Evolutionary conservation across 805 yeast species (phyloP), one percentile per base, ranked within the genome.

Genomic region (Torulaspora microellipsoides): DNA sequence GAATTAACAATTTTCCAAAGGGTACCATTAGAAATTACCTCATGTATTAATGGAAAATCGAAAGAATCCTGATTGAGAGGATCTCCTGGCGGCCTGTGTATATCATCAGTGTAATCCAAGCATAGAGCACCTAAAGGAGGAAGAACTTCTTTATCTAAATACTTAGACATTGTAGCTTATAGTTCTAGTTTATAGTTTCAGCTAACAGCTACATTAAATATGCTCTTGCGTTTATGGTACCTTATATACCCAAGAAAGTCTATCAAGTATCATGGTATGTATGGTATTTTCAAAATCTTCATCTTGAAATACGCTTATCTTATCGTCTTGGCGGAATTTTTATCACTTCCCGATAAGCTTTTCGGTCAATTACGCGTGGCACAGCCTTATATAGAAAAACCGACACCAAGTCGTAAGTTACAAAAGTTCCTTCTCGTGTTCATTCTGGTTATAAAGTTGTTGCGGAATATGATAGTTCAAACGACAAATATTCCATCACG

Each of bases 31-130:
- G 38, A 20, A 3, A 62, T 58, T 14, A 15, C 27, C 39, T 59
- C 58, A 36, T 53, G 51, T n/a, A 60, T 43, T 15, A 60, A 36
- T 4, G 66, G 65, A 41, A 56, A 62, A 7, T 35, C 33, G 44
- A 53, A 62, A 9, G 61, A 58, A 8, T 47, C 42, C 13, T 43
- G 47, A 39, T 55, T 53, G 30, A 62, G 43, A 9, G 62, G 64
- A 34, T 62, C 67, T 15, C 66, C 65, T 5, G 66, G 65, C 3
- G 66, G 67, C 33, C 67, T 46, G 39, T 62, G 65, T 33, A 61
- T 59, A 45, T 62, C 67, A 29, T 62, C 65, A 1, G 65, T 58
- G 40, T 61, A 62, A 34, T 59, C 62, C 6, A 61, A 43, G 13
- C 57, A 49, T 5, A 62, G 43, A 10, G 62, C 56, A 9, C 63